phyloP scores from a whole-genome alignment of 2,329 filamentous ascomycete species.

The Colletotrichum aenigma region DNA sequence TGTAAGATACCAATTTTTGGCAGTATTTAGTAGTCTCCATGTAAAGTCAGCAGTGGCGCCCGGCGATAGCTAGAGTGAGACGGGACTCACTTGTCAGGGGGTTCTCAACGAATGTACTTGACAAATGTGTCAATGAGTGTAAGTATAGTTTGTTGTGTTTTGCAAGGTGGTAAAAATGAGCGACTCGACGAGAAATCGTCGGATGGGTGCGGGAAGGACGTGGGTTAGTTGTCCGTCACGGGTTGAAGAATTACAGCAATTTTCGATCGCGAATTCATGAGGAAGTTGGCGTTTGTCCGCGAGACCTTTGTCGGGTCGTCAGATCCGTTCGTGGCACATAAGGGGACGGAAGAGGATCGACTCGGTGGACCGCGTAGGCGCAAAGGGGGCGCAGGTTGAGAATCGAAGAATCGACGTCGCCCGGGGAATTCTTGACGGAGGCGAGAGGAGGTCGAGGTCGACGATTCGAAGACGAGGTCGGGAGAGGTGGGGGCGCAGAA shows the following conservation, averaged over 20 bases:
- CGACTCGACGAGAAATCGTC: slow-evolving; percentile 23
- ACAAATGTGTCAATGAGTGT: slow-evolving; percentile 60
- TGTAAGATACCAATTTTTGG: slow-evolving; percentile 8
- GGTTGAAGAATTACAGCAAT: neutral
- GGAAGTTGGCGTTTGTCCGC: slow-evolving; percentile 15
- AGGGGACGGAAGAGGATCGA: neutral
- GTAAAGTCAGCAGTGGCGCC: slow-evolving; percentile 1
- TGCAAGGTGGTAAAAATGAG: slow-evolving; percentile 15
- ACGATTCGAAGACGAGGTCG: slow-evolving; percentile 18
- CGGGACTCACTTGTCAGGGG: slow-evolving; percentile 43
- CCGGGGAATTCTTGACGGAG: slow-evolving; percentile 21
- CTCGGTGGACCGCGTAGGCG: neutral
- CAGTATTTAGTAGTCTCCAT: neutral
- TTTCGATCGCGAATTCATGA: slow-evolving; percentile 15
- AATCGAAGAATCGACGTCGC: slow-evolving; percentile 22
- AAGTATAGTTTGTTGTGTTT: slow-evolving; percentile 23
- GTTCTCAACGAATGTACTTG: slow-evolving; percentile 64
- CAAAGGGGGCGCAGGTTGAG: slow-evolving; percentile 6
- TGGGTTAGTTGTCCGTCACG: slow-evolving; percentile 13
- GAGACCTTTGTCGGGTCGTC: slow-evolving; percentile 12
- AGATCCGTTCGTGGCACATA: slow-evolving; percentile 3
- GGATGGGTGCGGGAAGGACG: slow-evolving; percentile 1
- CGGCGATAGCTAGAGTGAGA: slow-evolving; percentile 12
- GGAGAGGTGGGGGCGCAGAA: slow-evolving; percentile 7
- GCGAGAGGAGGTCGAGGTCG: slow-evolving; percentile 18